Evolutionary conservation across 352 stramenopile species (phyloP), one percentile per base, ranked within the genome.

Genomic region (Pythium chondricola): DNA sequence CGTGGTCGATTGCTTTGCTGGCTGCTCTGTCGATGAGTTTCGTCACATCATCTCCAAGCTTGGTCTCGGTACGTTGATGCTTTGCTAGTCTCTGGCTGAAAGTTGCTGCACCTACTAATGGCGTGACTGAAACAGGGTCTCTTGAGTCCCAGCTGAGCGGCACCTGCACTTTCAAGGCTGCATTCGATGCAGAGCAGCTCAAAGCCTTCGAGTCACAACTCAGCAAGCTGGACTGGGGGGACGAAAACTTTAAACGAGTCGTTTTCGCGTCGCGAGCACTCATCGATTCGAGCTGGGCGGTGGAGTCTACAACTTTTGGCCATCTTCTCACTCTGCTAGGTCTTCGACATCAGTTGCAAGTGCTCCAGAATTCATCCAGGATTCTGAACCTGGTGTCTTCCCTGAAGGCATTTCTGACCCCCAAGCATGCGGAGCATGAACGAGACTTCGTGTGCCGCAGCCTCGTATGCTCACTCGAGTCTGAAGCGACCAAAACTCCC

Each of bases 391-490:
- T 42, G 45, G 38, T 84, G n/a, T 38, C 74, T 14, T 40, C 31
- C 17, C 11, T 71, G 1, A 45, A 39, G 5, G 63, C 67, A 13
- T 69, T 82, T 40, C 8, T 77, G 4, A 58, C 56, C 21, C 59
- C 61, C 26, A 45, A 52, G 6, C 73, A 85, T 36, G 13, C 7
- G 3, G 67, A 80, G 39, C 72, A 85, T 33, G 48, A 61, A n/a
- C 67, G 68, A 30, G 73, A 79, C 29, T 58, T 51, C 17, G 35
- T 40, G 2, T 88, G 76, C 38, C 52, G 49, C 18, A 84, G 73
- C 29, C 43, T 88, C 2, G 58, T 82, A n/a, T 88, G 76, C 38
- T 88, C 73, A 8, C 37, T 84, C 11, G 61, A 74, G 32, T 57
- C 69, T 10, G 76, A 84, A 43, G 32, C 66, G 13, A 51, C 43